Evolutionary conservation across 176 grass and related monocot genomes (phyloP).

Genomic region (Eragrostis nindensis): DNA sequence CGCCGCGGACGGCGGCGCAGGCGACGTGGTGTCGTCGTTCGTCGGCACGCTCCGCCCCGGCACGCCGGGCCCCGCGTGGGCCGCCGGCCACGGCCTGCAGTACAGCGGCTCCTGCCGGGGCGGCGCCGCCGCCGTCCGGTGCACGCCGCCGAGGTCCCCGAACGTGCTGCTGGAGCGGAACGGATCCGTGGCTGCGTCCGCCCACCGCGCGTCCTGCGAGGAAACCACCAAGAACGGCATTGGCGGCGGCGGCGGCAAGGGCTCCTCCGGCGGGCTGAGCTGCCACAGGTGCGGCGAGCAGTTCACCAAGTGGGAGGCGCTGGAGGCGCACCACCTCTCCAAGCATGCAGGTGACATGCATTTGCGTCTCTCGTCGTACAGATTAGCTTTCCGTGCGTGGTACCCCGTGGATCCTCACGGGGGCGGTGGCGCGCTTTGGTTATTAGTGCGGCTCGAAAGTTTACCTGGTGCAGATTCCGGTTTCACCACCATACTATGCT

Average conservation of each 20-base stretch:
- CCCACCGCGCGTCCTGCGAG: constrained; percentile 61
- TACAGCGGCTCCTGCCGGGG: constrained; percentile 61
- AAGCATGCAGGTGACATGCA: constrained; percentile 75
- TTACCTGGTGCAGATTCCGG: constrained; percentile 18
- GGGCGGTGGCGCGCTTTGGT: constrained; percentile 25
- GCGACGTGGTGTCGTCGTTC: constrained; percentile 52
- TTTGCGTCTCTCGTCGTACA: constrained; percentile 13
- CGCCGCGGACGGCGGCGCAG: background rate
- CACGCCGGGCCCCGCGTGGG: constrained; percentile 82
- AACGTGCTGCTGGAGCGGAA: constrained; percentile 56
- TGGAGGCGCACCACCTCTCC: constrained; percentile 87
- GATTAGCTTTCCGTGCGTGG: constrained; percentile 6
- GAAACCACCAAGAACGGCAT: constrained; percentile 1
- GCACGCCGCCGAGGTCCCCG: constrained; percentile 81
- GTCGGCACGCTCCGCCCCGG: constrained; percentile 86
- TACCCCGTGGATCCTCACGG: constrained; percentile 24
- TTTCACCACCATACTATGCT: background rate
- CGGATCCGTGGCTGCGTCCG: background rate
- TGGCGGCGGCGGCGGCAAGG: constrained; percentile 25
- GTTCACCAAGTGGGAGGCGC: constrained; percentile 78
- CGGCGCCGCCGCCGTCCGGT: constrained; percentile 47
- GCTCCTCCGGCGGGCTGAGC: constrained; percentile 37
- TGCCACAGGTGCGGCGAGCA: constrained; percentile 80
- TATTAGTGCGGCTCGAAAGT: background rate
- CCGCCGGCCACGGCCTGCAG: constrained; percentile 46